Evolutionary conservation across 192 early-diverging fungal species (phyloP).

Genomic region (Gonapodya prolifera): DNA sequence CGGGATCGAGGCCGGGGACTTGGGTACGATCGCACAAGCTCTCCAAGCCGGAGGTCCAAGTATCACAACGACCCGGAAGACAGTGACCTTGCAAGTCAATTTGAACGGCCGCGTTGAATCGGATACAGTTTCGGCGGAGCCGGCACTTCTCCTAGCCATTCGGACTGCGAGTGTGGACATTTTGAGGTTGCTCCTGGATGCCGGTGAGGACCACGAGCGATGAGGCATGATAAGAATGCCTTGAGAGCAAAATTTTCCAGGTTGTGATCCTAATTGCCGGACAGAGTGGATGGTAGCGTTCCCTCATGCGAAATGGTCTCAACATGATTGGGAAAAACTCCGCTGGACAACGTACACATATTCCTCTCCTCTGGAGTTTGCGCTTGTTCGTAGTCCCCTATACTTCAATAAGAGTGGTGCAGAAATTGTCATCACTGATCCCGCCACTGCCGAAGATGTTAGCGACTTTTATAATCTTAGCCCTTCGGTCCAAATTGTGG

Average conservation of each 20-base stretch:
- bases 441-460: neutral
- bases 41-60: neutral
- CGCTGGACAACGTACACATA: neutral
- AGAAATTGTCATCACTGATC: neutral
- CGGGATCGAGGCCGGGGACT: neutral
- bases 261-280: no score
- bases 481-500: neutral
- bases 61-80: neutral
- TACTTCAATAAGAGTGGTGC: neutral
- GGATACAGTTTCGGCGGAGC: neutral
- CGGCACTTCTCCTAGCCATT: neutral
- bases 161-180: neutral
- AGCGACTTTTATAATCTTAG: neutral
- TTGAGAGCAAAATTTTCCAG: no score
- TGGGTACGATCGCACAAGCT: neutral
- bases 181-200: neutral
- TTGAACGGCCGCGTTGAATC: neutral
- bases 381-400: neutral
- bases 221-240: no score
- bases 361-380: neutral
- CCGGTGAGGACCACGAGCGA: neutral
- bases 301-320: neutral
- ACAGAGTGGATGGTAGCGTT: neutral
- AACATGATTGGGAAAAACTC: neutral
- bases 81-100: neutral